phyloP scores from a whole-genome alignment of 805 yeast species.

The Candida sakaeoensis region DNA sequence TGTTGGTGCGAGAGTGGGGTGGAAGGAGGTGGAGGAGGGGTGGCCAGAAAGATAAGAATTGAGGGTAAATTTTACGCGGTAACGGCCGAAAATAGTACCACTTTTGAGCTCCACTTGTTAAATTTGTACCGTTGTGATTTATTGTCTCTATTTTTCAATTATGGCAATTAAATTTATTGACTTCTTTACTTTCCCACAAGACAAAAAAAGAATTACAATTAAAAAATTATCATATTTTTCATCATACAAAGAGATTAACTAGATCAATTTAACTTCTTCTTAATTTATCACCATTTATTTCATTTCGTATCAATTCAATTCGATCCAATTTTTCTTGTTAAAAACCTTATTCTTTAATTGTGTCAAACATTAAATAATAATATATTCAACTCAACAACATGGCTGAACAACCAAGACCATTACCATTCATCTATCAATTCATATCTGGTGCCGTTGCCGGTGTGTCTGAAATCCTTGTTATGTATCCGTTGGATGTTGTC shows the following conservation, averaged over 20 bases:
- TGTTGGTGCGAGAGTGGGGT: too few relatives aligned
- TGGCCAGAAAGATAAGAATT: too few relatives aligned
- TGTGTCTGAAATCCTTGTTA: conserved; percentile 87
- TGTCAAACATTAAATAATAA: too few relatives aligned
- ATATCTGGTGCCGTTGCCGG: conserved; percentile 95
- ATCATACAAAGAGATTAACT: too few relatives aligned
- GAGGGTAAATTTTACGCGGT: too few relatives aligned
- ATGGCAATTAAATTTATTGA: too few relatives aligned
- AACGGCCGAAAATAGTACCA: background rate
- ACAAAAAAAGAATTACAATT: too few relatives aligned
- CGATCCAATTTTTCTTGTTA: background rate
- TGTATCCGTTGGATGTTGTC: conserved; percentile 97
- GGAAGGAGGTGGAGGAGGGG: too few relatives aligned
- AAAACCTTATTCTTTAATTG: too few relatives aligned
- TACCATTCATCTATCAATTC: conserved; percentile 92
- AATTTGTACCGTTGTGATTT: too few relatives aligned
- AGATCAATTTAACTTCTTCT: background rate
- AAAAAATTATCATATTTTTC: too few relatives aligned
- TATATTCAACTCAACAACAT: conserved; percentile 1
- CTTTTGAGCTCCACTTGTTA: background rate
- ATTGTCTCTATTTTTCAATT: too few relatives aligned
- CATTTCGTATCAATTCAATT: background rate
- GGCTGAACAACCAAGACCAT: conserved; percentile 23
- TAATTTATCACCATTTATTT: background rate
- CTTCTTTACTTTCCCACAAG: background rate